phyloP scores from a whole-genome alignment of 257 asterid genomes.

The Ocimum tenuiflorum region DNA sequence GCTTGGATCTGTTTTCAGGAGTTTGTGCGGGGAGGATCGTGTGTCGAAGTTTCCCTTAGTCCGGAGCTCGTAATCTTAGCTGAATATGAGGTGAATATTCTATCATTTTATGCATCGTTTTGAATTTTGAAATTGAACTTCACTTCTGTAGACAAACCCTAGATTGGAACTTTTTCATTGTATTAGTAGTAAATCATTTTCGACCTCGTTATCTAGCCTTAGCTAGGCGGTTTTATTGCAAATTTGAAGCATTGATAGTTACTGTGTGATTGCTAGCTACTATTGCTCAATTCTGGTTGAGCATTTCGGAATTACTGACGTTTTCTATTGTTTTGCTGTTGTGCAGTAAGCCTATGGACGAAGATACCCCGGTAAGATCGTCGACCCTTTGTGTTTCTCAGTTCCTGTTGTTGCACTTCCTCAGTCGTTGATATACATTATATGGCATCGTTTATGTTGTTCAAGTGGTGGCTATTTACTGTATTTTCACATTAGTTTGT shows the following conservation, averaged over 20 bases:
- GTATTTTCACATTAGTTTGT: not conserved
- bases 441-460: not conserved
- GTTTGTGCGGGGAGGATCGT: conserved; percentile 14
- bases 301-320: conserved; percentile 10
- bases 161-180: not conserved
- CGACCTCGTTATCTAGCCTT: not conserved
- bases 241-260: not conserved
- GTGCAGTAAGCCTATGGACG: conserved; percentile 73
- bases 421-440: not conserved
- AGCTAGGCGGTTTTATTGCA: not conserved
- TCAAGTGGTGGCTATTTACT: not conserved
- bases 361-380: conserved; percentile 58
- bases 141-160: conserved; percentile 8
- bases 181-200: not conserved
- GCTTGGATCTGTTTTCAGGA: conserved; percentile 18
- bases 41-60: not conserved
- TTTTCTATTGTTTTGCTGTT: conserved; percentile 12
- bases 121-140: not conserved
- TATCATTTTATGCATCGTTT: not conserved
- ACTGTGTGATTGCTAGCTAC: not conserved
- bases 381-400: not conserved
- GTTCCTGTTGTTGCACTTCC: not conserved
- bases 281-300: not conserved
- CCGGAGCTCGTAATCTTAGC: conserved; percentile 4
- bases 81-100: conserved; percentile 25